phyloP scores from a whole-genome alignment of 306 rosid species.

The Acacia melanoxylon region DNA sequence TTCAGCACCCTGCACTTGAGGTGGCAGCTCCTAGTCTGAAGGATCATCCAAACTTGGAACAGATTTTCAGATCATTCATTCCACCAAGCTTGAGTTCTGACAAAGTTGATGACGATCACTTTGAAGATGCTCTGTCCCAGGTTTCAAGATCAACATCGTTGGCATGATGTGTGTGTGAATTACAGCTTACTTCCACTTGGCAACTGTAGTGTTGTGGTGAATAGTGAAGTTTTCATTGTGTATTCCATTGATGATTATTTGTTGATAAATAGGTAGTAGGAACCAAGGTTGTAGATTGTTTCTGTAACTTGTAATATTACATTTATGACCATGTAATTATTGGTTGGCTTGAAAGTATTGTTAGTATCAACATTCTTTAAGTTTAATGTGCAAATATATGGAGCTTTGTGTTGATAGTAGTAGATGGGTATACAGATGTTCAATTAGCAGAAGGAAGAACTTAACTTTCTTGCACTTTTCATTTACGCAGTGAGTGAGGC shows the following conservation, averaged over 20 bases:
- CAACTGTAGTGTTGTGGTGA: conserved; percentile 25
- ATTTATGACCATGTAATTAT: not conserved
- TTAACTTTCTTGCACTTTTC: not conserved
- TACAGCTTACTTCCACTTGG: conserved; percentile 14
- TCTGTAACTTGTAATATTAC: not conserved
- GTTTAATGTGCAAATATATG: not conserved
- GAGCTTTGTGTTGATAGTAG: not conserved
- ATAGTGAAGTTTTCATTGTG: not conserved
- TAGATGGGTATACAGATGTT: conserved; percentile 10
- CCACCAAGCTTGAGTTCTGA: conserved; percentile 78
- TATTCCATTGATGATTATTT: conserved; percentile 29
- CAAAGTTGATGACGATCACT: conserved; percentile 61
- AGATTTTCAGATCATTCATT: conserved; percentile 61
- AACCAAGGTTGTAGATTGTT: conserved; percentile 24
- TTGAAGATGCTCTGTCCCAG: conserved; percentile 74
- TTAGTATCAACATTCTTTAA: not conserved
- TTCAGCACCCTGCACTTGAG: conserved; percentile 59
- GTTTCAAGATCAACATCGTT: conserved; percentile 55
- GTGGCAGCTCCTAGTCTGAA: conserved; percentile 48
- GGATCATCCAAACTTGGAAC: conserved; percentile 74
- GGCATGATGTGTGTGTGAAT: conserved; percentile 43
- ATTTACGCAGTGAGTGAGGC: too few relatives aligned
- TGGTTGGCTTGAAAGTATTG: conserved; percentile 24
- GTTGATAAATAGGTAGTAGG: conserved; percentile 45
- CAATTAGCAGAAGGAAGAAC: not conserved